Evolutionary conservation across 2,329 filamentous ascomycete genomes (phyloP).

Genomic region (Xylariaceae sp.): DNA sequence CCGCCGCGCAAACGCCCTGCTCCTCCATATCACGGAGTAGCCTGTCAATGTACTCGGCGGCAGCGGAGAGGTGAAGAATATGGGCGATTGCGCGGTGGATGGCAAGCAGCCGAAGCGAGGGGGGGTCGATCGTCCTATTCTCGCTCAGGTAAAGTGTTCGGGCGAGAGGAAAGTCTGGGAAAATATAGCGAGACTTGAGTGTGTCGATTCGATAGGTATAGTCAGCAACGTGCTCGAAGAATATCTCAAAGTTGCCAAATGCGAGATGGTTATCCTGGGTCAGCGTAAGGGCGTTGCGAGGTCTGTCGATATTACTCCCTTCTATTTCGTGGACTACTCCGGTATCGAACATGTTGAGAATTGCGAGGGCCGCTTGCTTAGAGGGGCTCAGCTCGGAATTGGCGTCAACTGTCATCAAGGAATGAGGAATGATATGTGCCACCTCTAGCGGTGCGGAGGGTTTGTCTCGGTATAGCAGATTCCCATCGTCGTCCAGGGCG

Average conservation of each 20-base stretch:
- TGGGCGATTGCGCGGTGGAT: constrained; percentile 32
- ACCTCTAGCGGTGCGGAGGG: constrained; percentile 1
- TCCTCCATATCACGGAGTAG: constrained; percentile 24
- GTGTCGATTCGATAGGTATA: constrained; percentile 28
- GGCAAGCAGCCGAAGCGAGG: constrained; percentile 31
- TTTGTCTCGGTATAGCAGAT: constrained; percentile 9
- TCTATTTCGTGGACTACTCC: constrained; percentile 34
- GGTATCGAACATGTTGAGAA: constrained; percentile 41
- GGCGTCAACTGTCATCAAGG: constrained; percentile 5
- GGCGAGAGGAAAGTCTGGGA: constrained; percentile 25
- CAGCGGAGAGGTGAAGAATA: constrained; percentile 31
- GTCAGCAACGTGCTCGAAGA: constrained; percentile 25
- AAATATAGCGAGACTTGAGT: constrained; percentile 9
- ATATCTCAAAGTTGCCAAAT: constrained; percentile 33
- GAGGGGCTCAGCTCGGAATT: constrained; percentile 14
- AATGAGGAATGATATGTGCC: constrained; percentile 10
- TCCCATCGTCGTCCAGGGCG: constrained; percentile 25
- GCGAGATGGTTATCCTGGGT: constrained; percentile 21
- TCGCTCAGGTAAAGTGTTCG: constrained; percentile 27
- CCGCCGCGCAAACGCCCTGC: constrained; percentile 9
- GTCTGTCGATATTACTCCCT: constrained; percentile 37
- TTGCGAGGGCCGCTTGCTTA: constrained; percentile 31
- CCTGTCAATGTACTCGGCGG: constrained; percentile 31
- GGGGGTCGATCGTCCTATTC: constrained; percentile 28
- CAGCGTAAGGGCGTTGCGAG: constrained; percentile 26